These are phyloP conservation scores for Penicillium dipodomyicola DNA, from an alignment of 495 filamentous ascomycete genomes.

Conservation along the genomic window DNA sequence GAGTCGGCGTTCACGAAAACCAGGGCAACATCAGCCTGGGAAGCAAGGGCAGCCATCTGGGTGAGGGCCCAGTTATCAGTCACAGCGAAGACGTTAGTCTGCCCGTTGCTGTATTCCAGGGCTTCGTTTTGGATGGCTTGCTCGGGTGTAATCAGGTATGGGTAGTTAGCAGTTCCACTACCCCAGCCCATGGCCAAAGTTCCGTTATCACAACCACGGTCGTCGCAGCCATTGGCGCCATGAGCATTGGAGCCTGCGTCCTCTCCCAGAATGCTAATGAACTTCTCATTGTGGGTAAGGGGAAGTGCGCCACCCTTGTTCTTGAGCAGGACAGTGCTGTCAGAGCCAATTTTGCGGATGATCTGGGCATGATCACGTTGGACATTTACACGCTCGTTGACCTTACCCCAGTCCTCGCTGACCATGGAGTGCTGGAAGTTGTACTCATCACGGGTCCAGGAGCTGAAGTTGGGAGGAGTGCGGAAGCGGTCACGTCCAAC, in stretches of 20 bases:
- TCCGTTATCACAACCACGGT: slow-evolving; percentile 81
- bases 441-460: slow-evolving; percentile 77
- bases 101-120: slow-evolving; percentile 43
- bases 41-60: slow-evolving; percentile 59
- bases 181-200: slow-evolving; percentile 96
- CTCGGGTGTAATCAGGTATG: slow-evolving; percentile 86
- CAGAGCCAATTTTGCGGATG: slow-evolving; percentile 71
- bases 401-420: slow-evolving; percentile 56
- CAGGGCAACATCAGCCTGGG: slow-evolving; percentile 68
- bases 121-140: slow-evolving; percentile 79
- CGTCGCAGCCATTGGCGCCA: slow-evolving; percentile 82
- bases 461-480: slow-evolving; percentile 78
- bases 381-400: slow-evolving; percentile 87
- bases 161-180: slow-evolving; percentile 83
- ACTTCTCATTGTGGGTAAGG: slow-evolving; percentile 67
- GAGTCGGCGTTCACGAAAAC: slow-evolving; percentile 88
- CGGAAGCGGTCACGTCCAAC: slow-evolving; percentile 66
- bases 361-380: slow-evolving; percentile 67
- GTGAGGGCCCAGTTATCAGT: slow-evolving; percentile 69
- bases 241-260: slow-evolving; percentile 74
- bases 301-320: slow-evolving; percentile 75
- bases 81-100: slow-evolving; percentile 61
- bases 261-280: slow-evolving; percentile 78
- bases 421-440: slow-evolving; percentile 65
- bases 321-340: slow-evolving; percentile 85